Evolutionary conservation across 2,329 filamentous ascomycete species (phyloP).

Genomic region (Grosmannia serpens): DNA sequence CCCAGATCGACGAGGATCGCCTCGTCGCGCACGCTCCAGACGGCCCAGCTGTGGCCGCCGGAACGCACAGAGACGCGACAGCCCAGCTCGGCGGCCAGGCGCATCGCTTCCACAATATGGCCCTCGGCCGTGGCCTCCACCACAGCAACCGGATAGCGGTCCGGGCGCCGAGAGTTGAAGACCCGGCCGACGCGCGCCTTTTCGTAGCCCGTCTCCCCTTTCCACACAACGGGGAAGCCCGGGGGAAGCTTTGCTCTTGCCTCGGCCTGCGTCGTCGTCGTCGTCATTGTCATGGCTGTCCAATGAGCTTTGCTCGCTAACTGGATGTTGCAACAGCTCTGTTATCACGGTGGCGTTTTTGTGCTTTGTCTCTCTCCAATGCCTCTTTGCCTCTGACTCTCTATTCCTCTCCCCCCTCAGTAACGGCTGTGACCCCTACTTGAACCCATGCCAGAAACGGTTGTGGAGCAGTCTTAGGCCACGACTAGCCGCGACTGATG

Average conservation of each 20-base stretch:
- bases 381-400: not conserved
- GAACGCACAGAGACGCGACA: constrained; percentile 30
- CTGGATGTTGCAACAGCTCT: not conserved
- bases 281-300: not conserved
- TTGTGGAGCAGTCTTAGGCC: no score
- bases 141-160: constrained; percentile 28
- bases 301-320: no score
- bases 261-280: not conserved
- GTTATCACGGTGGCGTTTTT: not conserved
- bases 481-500: no score
- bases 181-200: constrained; percentile 19
- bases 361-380: not conserved
- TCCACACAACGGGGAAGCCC: constrained; percentile 9
- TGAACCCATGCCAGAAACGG: not conserved
- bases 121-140: constrained; percentile 23
- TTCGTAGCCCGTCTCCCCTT: constrained; percentile 4
- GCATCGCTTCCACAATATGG: constrained; percentile 25
- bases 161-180: constrained; percentile 29
- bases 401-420: not conserved
- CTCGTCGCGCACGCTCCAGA: constrained; percentile 32
- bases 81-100: constrained; percentile 22
- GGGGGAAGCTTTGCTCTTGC: constrained; percentile 1
- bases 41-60: constrained; percentile 35
- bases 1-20: constrained; percentile 29
- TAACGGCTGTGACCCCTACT: not conserved